These are phyloP conservation scores for Trichophyton simii DNA, from an alignment of 2,329 filamentous ascomycete species.

Conservation along the genomic window DNA sequence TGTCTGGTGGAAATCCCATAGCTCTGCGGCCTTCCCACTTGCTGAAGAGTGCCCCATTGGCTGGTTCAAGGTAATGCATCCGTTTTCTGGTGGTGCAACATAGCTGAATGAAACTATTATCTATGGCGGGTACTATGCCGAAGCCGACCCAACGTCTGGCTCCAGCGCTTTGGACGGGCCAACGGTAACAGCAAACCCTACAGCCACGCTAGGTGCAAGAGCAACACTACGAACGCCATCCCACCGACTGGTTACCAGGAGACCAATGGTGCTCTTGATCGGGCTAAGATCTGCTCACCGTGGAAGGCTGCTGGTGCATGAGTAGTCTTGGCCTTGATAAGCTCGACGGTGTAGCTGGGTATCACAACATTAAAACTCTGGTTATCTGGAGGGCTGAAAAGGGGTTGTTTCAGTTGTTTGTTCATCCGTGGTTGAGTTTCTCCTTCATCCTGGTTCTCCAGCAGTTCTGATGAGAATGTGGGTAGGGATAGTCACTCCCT, in stretches of 20 bases:
- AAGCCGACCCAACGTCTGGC: not conserved
- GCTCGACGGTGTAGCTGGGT: too few relatives aligned
- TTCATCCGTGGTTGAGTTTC: too few relatives aligned
- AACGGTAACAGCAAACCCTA: not conserved
- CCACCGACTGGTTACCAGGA: not conserved
- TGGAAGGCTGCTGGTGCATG: not conserved
- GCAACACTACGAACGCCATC: not conserved
- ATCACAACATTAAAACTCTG: too few relatives aligned
- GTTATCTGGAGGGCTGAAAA: too few relatives aligned
- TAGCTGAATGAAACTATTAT: not conserved
- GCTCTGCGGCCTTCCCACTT: not conserved
- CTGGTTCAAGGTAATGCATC: not conserved
- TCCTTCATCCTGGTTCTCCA: too few relatives aligned
- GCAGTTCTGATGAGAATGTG: too few relatives aligned
- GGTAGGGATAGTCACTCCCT: too few relatives aligned
- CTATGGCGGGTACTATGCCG: not conserved
- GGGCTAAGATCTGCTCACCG: not conserved
- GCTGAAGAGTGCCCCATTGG: not conserved
- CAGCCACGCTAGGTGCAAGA: not conserved
- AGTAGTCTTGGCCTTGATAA: too few relatives aligned
- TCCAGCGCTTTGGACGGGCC: not conserved
- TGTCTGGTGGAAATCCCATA: not conserved
- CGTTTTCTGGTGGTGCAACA: not conserved
- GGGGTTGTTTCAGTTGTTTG: too few relatives aligned
- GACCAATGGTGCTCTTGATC: not conserved